Evolutionary conservation across 352 stramenopile species (phyloP), one percentile per base, ranked within the genome.

Genomic region (Pythium folliculosum): DNA sequence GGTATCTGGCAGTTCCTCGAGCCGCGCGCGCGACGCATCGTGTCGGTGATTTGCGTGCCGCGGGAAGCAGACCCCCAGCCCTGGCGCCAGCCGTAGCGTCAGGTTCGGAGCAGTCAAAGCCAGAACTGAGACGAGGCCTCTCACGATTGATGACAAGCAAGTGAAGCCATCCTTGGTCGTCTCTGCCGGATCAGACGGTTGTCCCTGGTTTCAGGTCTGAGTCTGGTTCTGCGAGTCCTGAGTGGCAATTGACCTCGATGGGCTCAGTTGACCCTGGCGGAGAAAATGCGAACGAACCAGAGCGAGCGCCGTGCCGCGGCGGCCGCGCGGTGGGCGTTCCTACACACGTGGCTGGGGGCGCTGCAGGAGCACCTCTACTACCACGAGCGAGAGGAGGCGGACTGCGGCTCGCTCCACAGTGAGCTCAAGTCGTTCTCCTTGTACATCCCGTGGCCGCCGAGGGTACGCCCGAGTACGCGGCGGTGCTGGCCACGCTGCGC

Each of bases 311-410:
- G 40, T 7, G 40, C 40, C 40, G 40, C 13, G 40, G 55, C 43
- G 38, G 35, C 55, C 6, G 25, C 23, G 25, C 64, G 64, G 5
- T 70, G 64, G 64, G 14, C 17, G 5, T 70, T 70, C 19, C 55
- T 70, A 13, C 8, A 19, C 30, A 25, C 27, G 22, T 70, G 64
- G 64, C 43, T 70, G 48, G 19, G 13, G 14, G 45, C n/a, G 37
- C 64, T 70, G 27, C 56, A 63, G n/a, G 27, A 40, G 25, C 48
- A 70, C 27, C 49, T 70, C 16, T 60, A 54, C 32, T 65, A 65
- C 48, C 32, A 65, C 19, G 64, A 70, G 56, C 55, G 64, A 48
- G 48, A 65, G 32, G 64, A 70, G 44, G 14, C 60, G 13, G 64
- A 60, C 30, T 54, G 55, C 25, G 25, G 27, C 30, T 51, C 64